Evolutionary conservation across 2,329 filamentous ascomycete species (phyloP), one percentile per base, ranked within the genome.

Genomic region (Myriosclerotinia duriaeana): DNA sequence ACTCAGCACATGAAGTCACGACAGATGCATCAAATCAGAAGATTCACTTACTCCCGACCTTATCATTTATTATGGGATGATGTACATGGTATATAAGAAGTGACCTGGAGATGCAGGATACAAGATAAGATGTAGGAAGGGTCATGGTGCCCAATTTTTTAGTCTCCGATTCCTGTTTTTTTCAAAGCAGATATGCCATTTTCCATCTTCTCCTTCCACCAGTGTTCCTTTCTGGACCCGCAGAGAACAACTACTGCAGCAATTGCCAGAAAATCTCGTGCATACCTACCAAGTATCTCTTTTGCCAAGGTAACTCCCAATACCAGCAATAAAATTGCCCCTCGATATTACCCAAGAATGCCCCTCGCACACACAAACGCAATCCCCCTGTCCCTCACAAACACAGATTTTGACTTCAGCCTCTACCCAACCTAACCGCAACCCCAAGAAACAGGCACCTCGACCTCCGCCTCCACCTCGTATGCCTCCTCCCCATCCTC

Each of bases 401-500:
- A 17, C 36, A 5, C 17, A 15, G n/a, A 46, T 7, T 17, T 17
- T 17, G 2, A 46, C 44, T 17, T 2, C 17, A 44, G 40, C 26
- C 26, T 40, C 34, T 17, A 17, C 22, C 34, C n/a, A 44, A 15
- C 15, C 53, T 30, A 36, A n/a, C 17, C n/a, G 15, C 34, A n/a
- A 36, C 0, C 38, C 53, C 30, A 56, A 38, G 11, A 36, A 38
- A 17, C 7, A 63, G 70, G 70, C 62, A 76, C 68, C 9, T 68
- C 66, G 26, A 74, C 67, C 60, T 71, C 66, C 26, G 69, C 72
- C 54, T 73, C 75, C 14, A 72, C 71, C 17, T 69, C 69, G 72
- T 76, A 76, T 42, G 69, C 71, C 65, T 75, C 71, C 17, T 72
- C 68, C 38, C 69, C 73, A 59, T 69, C 68, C 48, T 67, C 70